Evolutionary conservation across 768 basidiomycete genomes (phyloP).

Genomic region (Ephemerocybe angulata): DNA sequence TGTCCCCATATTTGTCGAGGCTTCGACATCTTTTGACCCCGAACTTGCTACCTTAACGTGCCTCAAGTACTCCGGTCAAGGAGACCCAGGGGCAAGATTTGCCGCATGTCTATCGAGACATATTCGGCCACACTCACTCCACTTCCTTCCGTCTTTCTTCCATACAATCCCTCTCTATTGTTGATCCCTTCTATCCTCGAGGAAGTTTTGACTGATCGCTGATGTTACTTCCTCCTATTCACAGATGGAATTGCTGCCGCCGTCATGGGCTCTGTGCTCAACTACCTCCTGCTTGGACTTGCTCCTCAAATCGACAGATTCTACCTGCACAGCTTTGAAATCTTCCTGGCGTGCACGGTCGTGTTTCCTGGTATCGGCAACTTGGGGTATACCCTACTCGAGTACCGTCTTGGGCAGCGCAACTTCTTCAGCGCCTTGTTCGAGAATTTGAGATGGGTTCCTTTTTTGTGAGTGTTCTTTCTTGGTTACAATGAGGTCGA

Average conservation of each 20-base stretch:
- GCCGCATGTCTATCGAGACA: too few species aligned
- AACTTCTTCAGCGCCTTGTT: slow-evolving; percentile 44
- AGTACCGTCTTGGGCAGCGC: slow-evolving; percentile 69
- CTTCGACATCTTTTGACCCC: neutral
- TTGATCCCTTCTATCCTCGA: neutral
- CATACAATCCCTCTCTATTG: neutral
- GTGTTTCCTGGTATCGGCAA: slow-evolving; percentile 80
- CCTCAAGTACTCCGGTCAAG: slow-evolving; percentile 5
- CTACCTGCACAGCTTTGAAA: slow-evolving; percentile 79
- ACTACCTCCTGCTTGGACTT: slow-evolving; percentile 74
- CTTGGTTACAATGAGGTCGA: neutral
- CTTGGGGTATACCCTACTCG: slow-evolving; percentile 67
- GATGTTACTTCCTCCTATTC: slow-evolving; percentile 2
- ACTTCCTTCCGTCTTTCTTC: neutral
- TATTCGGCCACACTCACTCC: neutral
- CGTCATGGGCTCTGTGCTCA: slow-evolving; percentile 60
- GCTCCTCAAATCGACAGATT: slow-evolving; percentile 64
- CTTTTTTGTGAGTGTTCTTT: slow-evolving; percentile 61
- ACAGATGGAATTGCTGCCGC: slow-evolving; percentile 66
- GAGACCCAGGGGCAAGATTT: too few species aligned
- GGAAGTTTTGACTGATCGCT: neutral
- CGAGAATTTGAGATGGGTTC: slow-evolving; percentile 62
- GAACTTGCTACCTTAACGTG: neutral
- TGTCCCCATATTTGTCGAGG: neutral
- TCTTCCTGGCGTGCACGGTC: slow-evolving; percentile 70